Percentiles rank a stretch among this genome's conserved stretches.
Evolutionary conservation across 1,139 yeast species (phyloP).

Genomic region (Hyphopichia wangnamkhiaoensis): DNA sequence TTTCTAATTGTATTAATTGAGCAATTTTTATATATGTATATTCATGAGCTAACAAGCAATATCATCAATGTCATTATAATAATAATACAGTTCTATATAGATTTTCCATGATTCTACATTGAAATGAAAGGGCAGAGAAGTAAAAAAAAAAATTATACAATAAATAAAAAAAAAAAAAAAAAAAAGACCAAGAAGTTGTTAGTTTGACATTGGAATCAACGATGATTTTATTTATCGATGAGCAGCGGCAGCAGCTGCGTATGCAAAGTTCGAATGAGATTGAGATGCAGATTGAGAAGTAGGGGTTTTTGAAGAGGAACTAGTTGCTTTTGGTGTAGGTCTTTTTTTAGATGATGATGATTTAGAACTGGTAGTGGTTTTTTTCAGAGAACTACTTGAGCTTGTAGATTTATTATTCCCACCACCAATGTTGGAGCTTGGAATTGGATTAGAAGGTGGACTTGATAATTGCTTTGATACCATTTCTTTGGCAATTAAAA

Average conservation of each 20-base stretch:
- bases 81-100: neutral
- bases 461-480: constrained; percentile 19
- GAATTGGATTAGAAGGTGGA: constrained; percentile 1
- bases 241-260: constrained; percentile 52
- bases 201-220: neutral
- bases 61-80: too few species aligned
- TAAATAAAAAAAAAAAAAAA: neutral
- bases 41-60: too few species aligned
- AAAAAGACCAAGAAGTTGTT: neutral
- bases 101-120: too few species aligned
- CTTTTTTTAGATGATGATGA: neutral
- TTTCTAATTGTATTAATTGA: too few species aligned
- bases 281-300: constrained; percentile 12
- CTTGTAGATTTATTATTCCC: constrained; percentile 8
- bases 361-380: neutral
- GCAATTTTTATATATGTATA: too few species aligned
- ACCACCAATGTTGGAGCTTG: constrained; percentile 12
- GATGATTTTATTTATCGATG: constrained; percentile 20
- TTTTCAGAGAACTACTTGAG: neutral
- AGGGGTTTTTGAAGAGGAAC: constrained; percentile 7
- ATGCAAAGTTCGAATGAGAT: constrained; percentile 35
- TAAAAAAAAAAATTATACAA: too few species aligned
- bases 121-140: too few species aligned
- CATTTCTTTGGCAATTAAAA: constrained; percentile 45
- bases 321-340: neutral